Evolutionary conservation across 1,284 basidiomycete genomes (phyloP).

Genomic region (Phlebopus sp.): DNA sequence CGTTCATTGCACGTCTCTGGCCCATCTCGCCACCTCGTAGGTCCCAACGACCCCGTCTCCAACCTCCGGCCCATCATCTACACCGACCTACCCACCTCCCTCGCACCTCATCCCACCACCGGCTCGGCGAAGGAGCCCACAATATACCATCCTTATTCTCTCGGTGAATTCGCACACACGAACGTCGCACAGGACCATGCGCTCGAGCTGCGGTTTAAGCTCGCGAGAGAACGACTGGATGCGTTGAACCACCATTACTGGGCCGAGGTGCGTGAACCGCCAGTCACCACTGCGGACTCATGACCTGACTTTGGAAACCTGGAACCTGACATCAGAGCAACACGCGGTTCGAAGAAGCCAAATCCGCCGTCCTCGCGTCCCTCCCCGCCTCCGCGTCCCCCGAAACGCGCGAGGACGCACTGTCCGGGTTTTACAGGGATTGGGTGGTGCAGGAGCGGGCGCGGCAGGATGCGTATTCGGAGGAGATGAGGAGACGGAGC

Average conservation of each 20-base stretch:
- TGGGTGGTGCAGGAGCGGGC: constrained; percentile 68
- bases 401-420: constrained; percentile 57
- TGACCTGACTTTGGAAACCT: too few relatives aligned
- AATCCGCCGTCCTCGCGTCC: constrained; percentile 52
- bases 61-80: constrained; percentile 75
- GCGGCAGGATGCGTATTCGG: constrained; percentile 55
- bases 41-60: constrained; percentile 72
- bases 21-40: constrained; percentile 49
- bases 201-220: constrained; percentile 63
- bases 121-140: constrained; percentile 14
- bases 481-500: constrained; percentile 62
- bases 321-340: too few relatives aligned
- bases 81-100: constrained; percentile 45
- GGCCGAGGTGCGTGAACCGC: constrained; percentile 58
- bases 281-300: background rate
- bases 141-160: constrained; percentile 64
- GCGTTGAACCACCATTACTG: constrained; percentile 73
- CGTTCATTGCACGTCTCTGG: constrained; percentile 44
- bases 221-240: constrained; percentile 67
- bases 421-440: constrained; percentile 66
- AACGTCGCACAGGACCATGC: constrained; percentile 34
- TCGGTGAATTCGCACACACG: constrained; percentile 54
- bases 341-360: constrained; percentile 65
- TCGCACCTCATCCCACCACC: constrained; percentile 29
- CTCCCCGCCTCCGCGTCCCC: constrained; percentile 49